Evolutionary conservation across 164 flowering plant species (phyloP), one percentile per base, ranked within the genome.

Genomic region (Liriodendron chinense): DNA sequence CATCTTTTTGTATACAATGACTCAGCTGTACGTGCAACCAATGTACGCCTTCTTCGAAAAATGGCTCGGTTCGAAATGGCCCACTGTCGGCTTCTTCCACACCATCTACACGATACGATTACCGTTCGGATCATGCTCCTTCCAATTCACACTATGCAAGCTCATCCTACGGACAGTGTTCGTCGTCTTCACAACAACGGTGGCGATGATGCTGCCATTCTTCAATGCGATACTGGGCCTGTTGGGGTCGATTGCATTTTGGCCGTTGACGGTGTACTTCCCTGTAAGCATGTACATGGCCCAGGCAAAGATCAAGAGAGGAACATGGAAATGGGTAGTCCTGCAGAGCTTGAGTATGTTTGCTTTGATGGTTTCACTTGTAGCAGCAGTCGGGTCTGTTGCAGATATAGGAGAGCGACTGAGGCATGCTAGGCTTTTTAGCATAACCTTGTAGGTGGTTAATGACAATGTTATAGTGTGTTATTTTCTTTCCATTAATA

Each of bases 121-220:
- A 6, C 75, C 81, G 14, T 72, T 65, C 20, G 20, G 10, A 10
- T 47, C 72, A 7, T 9, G 14, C 18, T 16, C 47, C 49, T 61
- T 79, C 9, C 68, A 61, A 12, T 82, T 80, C 67, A 82, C 83
- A 9, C 57, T 78, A 1, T 49, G 70, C 65, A 81, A 69, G 81
- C 83, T 84, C 24, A 26, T 84, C 56, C 49, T 78, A 0, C 78
- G 86, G 14, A 63, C 85, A 28, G 7, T 75, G 1, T 77, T 79
- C 65, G 81, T 84, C n/a, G 62, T 80, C 43, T 64, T 81, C 63
- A 81, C 86, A 6, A 81, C 83, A 1, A 7, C 68, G 25, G 78
- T 84, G 10, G 82, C 88, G 2, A 84, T 84, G 85, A 72, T 84
- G 75, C 65, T 86, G 62, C 88, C 86, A 23, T 86, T 86, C 83